Evolutionary conservation across 2,329 filamentous ascomycete species (phyloP), one percentile per base, ranked within the genome.

Genomic region (Monilinia laxa): DNA sequence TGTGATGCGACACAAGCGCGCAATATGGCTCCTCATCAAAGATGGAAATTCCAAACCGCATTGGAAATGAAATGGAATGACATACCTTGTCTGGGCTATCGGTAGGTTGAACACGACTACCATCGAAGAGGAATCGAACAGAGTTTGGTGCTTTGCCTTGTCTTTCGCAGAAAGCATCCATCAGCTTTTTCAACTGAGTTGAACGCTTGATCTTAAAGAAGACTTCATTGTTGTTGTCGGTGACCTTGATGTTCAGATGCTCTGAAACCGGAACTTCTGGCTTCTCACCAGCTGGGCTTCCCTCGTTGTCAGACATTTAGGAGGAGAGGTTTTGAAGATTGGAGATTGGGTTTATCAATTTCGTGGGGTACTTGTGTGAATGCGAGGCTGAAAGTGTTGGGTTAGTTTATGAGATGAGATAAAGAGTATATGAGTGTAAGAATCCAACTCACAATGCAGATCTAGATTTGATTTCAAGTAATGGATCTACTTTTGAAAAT

Each of bases 161-260:
- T 31, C 95, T 87, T 73, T 98, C 94, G 79, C 95, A 99, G 79
- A 98, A 99, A 25, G 95, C 95, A 69, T 92, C 90, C 95, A 99
- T 99, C 65, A 99, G 84, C 83, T 99, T 99, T 81, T 97, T 95
- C 1, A 99, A 86, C 78, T 93, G 91, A 0, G 95, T 99, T 28
- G 90, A 93, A 49, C 93, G 87, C 89, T 99, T 99, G 82, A 99
- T 99, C 84, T 99, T 99, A 84, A 99, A 99, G 80, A 98, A 99
- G 75, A 99, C 94, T 78, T 99, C 95, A 78, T 99, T 99, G 82
- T 97, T 97, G 82, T 96, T 97, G 75, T 99, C 95, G 0, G 95
- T 98, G 18, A 99, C 95, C 79, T 99, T 99, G 82, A 99, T 98
- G 81, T 99, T 99, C 6, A 99, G 84, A 79, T 99, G 95, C 81